A percentile compares a stretch with the other conserved stretches of the same genome.
These are phyloP conservation scores for Vicia sativa DNA, from an alignment of 306 rosid genomes.

Conservation along the genomic window DNA sequence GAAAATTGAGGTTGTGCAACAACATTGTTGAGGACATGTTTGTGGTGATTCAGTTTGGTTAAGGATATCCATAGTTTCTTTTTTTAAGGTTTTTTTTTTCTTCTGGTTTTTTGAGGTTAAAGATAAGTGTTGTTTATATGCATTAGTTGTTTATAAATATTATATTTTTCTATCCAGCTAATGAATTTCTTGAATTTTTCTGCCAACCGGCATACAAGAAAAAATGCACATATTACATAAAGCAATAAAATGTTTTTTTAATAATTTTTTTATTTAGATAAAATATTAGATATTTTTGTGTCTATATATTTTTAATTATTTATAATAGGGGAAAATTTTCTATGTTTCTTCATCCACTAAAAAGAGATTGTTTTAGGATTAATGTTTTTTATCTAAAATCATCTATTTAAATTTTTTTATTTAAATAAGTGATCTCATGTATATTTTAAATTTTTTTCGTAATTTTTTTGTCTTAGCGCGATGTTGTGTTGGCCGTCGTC, in stretches of 20 bases:
- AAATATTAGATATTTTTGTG: no score
- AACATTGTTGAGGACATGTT: slow-evolving; percentile 54
- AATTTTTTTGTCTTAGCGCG: no score
- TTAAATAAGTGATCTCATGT: no score
- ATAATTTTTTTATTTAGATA: no score
- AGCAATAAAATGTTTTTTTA: not conserved
- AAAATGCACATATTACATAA: slow-evolving; percentile 7
- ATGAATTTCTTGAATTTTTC: slow-evolving; percentile 28
- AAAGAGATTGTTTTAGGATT: no score
- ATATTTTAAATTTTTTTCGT: no score
- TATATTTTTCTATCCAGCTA: slow-evolving; percentile 8
- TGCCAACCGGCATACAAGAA: slow-evolving; percentile 30
- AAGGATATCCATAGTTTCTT: slow-evolving; percentile 52
- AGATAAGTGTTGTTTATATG: slow-evolving; percentile 14
- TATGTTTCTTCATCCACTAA: no score
- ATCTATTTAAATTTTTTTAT: no score
- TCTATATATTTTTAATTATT: no score
- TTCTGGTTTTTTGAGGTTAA: not conserved
- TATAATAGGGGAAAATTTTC: no score
- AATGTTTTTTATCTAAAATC: no score
- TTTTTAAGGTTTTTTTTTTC: not conserved
- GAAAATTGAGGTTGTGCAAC: slow-evolving; percentile 64
- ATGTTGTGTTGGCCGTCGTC: no score
- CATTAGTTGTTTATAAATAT: not conserved
- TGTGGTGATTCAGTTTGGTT: slow-evolving; percentile 53